Conservation (phyloP, 441 rosid species). For the Aquilaria agallochum region DNA sequence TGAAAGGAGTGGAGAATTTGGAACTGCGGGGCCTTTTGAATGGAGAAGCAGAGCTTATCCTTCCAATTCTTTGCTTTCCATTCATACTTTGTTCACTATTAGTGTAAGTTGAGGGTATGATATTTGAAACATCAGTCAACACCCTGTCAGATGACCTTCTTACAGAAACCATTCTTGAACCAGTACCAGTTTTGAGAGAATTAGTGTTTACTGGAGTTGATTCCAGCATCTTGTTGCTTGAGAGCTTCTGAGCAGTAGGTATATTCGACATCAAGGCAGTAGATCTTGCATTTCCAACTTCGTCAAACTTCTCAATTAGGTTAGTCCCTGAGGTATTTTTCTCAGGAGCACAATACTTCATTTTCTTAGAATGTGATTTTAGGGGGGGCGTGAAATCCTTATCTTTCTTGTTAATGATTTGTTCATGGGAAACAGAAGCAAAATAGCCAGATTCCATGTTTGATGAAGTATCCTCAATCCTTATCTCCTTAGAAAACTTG, state of each 20-base stretch:
- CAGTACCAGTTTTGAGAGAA: conserved; percentile 26
- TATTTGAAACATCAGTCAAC: conserved; percentile 69
- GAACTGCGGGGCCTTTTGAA: conserved; percentile 87
- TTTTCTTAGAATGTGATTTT: conserved; percentile 40
- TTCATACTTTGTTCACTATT: conserved; percentile 24
- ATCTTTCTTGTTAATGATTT: conserved; percentile 35
- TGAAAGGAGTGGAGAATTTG: conserved; percentile 58
- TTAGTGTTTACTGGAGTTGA: conserved; percentile 14
- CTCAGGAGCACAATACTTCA: conserved; percentile 26
- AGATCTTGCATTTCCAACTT: conserved; percentile 27
- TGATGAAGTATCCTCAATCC: conserved; percentile 26
- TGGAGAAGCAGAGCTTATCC: conserved; percentile 42
- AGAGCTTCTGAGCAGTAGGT: conserved; percentile 24
- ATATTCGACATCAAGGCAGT: conserved; percentile 18
- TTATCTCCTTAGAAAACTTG: conserved; percentile 30
- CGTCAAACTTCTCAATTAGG: conserved; percentile 48
- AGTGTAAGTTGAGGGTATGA: conserved; percentile 19
- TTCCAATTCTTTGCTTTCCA: conserved; percentile 37
- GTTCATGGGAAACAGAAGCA: conserved; percentile 35
- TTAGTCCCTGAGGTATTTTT: conserved; percentile 34
- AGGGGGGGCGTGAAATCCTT: conserved; percentile 60
- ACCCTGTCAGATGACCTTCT: conserved; percentile 42
- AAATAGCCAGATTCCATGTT: conserved; percentile 30
- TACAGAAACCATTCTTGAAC: conserved; percentile 26
- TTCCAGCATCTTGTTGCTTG: conserved; percentile 19